Percentiles rank a stretch among this genome's conserved stretches.
These are phyloP conservation scores for Prunus salicina DNA, from an alignment of 306 rosid species.

Conservation along the genomic window DNA sequence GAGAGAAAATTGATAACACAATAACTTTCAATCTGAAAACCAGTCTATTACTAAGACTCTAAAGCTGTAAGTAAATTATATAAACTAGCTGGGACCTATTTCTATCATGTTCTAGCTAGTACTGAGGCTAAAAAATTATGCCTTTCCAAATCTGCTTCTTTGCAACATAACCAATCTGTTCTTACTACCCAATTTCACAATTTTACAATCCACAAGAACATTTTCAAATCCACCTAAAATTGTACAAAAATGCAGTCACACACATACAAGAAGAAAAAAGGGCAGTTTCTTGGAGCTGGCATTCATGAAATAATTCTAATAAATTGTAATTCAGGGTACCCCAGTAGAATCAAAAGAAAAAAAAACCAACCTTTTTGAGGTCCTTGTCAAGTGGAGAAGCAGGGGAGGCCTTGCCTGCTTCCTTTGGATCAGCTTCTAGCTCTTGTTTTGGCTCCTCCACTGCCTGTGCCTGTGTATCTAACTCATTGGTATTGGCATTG, in stretches of 20 bases:
- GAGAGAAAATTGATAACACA: not conserved
- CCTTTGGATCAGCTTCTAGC: conserved; percentile 19
- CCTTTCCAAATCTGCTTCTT: too few species aligned
- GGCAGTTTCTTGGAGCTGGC: not conserved
- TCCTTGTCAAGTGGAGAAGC: conserved; percentile 68
- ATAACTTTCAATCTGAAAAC: not conserved
- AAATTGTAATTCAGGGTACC: not conserved
- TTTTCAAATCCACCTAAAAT: not conserved
- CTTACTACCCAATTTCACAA: not conserved
- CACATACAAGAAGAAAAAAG: not conserved
- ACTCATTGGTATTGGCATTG: conserved; percentile 62
- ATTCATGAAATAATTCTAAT: not conserved
- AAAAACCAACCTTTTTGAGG: conserved; percentile 70
- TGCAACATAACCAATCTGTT: not conserved
- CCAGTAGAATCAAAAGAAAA: not conserved
- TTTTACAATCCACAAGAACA: not conserved
- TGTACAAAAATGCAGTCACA: not conserved
- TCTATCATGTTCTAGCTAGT: too few species aligned
- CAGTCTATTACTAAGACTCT: not conserved
- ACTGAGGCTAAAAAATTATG: too few species aligned
- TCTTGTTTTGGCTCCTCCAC: conserved; percentile 30
- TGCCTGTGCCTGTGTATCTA: conserved; percentile 31
- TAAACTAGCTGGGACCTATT: too few species aligned
- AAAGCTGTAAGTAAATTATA: too few species aligned
- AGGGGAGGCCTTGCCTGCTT: conserved; percentile 19